phyloP scores from a whole-genome alignment of 169 alveolate genomes.

The Miamiensis avidus region DNA sequence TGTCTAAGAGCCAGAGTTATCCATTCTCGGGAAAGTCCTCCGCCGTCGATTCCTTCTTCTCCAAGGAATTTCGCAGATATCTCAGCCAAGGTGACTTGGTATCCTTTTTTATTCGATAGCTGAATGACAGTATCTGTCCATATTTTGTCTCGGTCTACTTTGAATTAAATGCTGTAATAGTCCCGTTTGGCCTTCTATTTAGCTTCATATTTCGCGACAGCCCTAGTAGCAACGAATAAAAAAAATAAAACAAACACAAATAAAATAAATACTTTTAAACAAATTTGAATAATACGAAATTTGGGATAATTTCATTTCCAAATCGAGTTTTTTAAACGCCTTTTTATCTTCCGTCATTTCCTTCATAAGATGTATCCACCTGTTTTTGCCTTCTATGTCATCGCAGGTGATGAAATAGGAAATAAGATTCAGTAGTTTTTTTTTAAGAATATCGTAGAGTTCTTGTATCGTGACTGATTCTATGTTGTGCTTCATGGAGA shows the following conservation, averaged over 20 bases:
- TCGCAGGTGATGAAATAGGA: neutral
- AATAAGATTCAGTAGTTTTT: no score
- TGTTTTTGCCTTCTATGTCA: no score
- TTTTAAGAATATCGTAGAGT: neutral
- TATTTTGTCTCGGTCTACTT: neutral
- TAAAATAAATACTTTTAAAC: no score
- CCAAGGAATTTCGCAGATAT: conserved; percentile 1
- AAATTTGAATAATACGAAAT: neutral
- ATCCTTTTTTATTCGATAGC: neutral
- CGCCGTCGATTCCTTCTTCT: conserved; percentile 17
- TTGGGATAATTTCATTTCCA: neutral
- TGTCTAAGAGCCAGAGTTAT: conserved; percentile 14
- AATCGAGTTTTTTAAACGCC: neutral
- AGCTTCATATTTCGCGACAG: neutral
- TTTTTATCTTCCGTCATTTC: neutral
- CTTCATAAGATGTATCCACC: neutral
- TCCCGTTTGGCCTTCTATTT: neutral
- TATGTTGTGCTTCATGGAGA: neutral
- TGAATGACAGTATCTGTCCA: neutral
- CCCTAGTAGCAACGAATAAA: neutral
- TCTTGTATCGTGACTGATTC: no score
- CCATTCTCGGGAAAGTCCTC: conserved; percentile 25
- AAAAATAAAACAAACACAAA: neutral
- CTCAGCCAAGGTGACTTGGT: neutral
- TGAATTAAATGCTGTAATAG: no score